A percentile compares a stretch with the other conserved stretches of the same genome.
Evolutionary conservation across 306 rosid genomes (phyloP).

Genomic region (Ammopiptanthus mongolicus): DNA sequence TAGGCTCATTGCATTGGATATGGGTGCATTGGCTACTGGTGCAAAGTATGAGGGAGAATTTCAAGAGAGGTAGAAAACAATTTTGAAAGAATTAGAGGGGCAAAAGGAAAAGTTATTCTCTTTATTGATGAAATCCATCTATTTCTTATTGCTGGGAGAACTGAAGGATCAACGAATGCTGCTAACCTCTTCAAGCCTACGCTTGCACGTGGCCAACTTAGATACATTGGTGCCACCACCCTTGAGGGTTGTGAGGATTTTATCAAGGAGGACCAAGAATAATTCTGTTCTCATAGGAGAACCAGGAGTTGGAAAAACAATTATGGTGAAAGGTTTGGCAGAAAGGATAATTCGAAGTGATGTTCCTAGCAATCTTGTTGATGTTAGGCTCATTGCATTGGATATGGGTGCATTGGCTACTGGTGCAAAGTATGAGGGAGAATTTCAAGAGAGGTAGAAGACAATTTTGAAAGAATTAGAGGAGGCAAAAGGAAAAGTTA

Average conservation of each 20-base stretch:
- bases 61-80: conserved; percentile 78
- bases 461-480: conserved; percentile 87
- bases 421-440: conserved; percentile 84
- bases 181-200: conserved; percentile 86
- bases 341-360: conserved; percentile 82
- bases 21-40: conserved; percentile 90
- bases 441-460: conserved; percentile 80
- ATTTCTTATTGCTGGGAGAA: conserved; percentile 86
- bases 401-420: conserved; percentile 94
- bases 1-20: conserved; percentile 83
- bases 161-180: conserved; percentile 97
- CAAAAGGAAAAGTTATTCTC: conserved; percentile 79
- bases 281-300: conserved; percentile 91
- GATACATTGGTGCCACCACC: conserved; percentile 93
- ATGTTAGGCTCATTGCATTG: conserved; percentile 83
- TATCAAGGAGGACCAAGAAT: conserved; percentile 81
- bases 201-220: conserved; percentile 95
- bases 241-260: conserved; percentile 75
- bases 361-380: conserved; percentile 76
- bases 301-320: conserved; percentile 95
- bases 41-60: conserved; percentile 87
- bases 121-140: conserved; percentile 90
- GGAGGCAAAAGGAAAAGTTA: conserved; percentile 85
- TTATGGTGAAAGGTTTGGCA: conserved; percentile 88
- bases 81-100: conserved; percentile 86